phyloP scores from a whole-genome alignment of 441 rosid genomes.

The Flueggea neowawraea region DNA sequence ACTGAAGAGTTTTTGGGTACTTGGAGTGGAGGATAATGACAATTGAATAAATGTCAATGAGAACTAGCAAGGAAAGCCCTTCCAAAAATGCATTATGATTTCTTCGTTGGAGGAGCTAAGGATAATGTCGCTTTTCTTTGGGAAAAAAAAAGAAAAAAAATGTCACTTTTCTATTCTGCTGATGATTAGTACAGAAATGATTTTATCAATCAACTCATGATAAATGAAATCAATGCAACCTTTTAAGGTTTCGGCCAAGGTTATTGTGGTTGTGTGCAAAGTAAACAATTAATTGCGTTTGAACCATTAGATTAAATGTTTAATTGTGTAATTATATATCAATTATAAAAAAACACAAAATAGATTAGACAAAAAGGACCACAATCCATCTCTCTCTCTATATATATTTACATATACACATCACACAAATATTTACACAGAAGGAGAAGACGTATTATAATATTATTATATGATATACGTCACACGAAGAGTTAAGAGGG shows the following conservation, averaged over 20 bases:
- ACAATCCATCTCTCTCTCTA: too few relatives aligned
- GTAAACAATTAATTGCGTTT: conserved; percentile 14
- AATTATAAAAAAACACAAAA: too few relatives aligned
- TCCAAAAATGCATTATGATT: conserved; percentile 79
- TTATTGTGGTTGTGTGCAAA: conserved; percentile 65
- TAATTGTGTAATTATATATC: too few relatives aligned
- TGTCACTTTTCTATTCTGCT: conserved; percentile 25
- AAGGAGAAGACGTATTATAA: too few relatives aligned
- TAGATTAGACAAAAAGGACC: too few relatives aligned
- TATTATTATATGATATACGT: too few relatives aligned
- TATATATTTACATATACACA: too few relatives aligned
- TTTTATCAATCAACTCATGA: background rate
- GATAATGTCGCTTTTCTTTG: conserved; percentile 74
- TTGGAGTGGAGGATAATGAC: conserved; percentile 31
- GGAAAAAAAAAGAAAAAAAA: too few relatives aligned
- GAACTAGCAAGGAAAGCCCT: conserved; percentile 29
- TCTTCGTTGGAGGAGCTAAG: conserved; percentile 71
- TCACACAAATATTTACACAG: too few relatives aligned
- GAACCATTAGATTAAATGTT: too few relatives aligned
- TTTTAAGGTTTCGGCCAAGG: conserved; percentile 59
- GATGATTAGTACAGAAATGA: background rate
- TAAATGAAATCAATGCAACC: background rate
- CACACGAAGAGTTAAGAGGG: too few relatives aligned
- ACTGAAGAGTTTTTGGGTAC: too few relatives aligned
- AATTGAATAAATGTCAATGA: conserved; percentile 54